Base-by-base conservation (phyloP, 1,284 basidiomycete genomes). In the Pseudozyma sp. region DNA sequence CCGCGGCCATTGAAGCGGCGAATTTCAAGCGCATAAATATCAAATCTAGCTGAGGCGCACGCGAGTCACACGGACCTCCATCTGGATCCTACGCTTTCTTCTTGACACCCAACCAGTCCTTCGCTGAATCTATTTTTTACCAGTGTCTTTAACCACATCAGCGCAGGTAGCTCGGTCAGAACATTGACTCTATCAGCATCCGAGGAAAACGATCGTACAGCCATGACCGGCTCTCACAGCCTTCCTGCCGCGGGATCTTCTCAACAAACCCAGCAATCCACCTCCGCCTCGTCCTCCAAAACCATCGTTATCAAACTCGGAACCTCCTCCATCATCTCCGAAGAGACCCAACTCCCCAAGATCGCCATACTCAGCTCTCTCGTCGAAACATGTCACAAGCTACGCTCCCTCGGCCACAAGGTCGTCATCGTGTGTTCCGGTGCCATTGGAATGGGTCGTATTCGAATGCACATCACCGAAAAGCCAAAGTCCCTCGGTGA, bases 361-460 rank as follows among this genome's bases (percentile, higher is more conserved):
- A 88, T 99, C 0, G 93, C 94, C 8, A 92, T 92, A 7, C 89
- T 99, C 29, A 94, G 94, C 0, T 90, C 93, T 0, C 88, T 99
- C 53, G 94, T 96, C 47, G 96, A 99, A 85, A 93, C 94, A 0
- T 94, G 94, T 13, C 89, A 94, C 40, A 86, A 89, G 44, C 88
- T 99, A 6, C 90, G 91, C 50, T 86, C 87, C 5, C 87, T 90
- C 43, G 96, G 96, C 0, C 96, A 99, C 86, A 91, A 92, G 75
- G 94, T 99, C 60, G 93, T 98, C 3, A 89, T 99, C 13, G 94
- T 97, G 59, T 94, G 92, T 75, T 97, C 94, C 11, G 96, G 96
- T 0, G 97, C 96, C 14, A 98, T 99, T 61, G 97, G 92, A 1
- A 93, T 98, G 39, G 97, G 96, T 0, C 85, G 97, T 58, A 91